These are phyloP conservation scores for Camptophora hylomeconis DNA, from an alignment of 2,329 filamentous ascomycete genomes.

Conservation along the genomic window DNA sequence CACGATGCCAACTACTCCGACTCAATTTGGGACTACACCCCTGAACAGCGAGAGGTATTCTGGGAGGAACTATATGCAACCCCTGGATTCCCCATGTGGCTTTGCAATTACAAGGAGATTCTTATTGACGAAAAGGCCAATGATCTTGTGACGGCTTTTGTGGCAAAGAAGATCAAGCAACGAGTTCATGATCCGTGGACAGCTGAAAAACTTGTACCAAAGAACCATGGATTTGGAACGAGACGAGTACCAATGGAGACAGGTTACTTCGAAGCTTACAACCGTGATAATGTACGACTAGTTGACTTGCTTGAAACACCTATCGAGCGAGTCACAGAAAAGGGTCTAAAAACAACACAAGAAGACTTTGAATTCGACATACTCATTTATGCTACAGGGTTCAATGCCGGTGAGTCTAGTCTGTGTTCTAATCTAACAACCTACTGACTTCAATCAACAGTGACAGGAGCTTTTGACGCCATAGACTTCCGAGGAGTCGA, in stretches of 20 bases:
- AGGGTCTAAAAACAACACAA: slow-evolving; percentile 28
- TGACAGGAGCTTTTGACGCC: slow-evolving; percentile 28
- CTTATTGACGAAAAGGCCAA: slow-evolving; percentile 36
- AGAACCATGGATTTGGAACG: slow-evolving; percentile 40
- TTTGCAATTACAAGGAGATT: slow-evolving; percentile 41
- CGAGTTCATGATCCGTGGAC: slow-evolving; percentile 38
- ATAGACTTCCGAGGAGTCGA: slow-evolving; percentile 28
- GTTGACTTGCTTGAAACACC: slow-evolving; percentile 30
- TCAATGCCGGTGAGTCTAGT: too few relatives aligned
- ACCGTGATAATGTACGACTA: slow-evolving; percentile 33
- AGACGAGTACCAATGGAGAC: slow-evolving; percentile 39
- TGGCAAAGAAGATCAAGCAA: slow-evolving; percentile 38
- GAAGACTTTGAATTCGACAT: slow-evolving; percentile 27
- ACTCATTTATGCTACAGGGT: slow-evolving; percentile 31
- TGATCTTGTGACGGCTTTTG: slow-evolving; percentile 40
- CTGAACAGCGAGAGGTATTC: slow-evolving; percentile 25
- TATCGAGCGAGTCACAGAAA: slow-evolving; percentile 27
- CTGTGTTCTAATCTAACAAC: too few relatives aligned
- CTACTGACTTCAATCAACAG: too few relatives aligned
- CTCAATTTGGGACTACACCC: slow-evolving; percentile 4
- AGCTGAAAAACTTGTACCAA: slow-evolving; percentile 42
- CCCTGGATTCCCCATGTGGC: slow-evolving; percentile 43
- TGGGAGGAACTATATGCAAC: slow-evolving; percentile 37
- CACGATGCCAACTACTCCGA: slow-evolving; percentile 13
- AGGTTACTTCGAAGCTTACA: slow-evolving; percentile 38